These are phyloP conservation scores for Pistacia atlantica DNA, from an alignment of 345 rosid genomes.

Conservation along the genomic window DNA sequence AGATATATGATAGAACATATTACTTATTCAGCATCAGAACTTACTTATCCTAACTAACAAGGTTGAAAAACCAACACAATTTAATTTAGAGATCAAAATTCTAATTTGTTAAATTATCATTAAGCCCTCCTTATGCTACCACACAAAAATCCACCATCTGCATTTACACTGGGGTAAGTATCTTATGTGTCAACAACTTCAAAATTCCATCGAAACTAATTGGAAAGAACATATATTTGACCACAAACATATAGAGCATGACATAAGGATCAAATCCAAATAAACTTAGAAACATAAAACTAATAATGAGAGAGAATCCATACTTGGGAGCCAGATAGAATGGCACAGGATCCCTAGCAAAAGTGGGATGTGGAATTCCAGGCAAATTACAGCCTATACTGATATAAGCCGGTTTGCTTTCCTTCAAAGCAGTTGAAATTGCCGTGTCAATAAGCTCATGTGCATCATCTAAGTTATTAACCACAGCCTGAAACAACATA, in stretches of 20 bases:
- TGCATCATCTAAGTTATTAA: constrained; percentile 74
- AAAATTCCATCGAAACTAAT: constrained; percentile 1
- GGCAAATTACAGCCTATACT: constrained; percentile 72
- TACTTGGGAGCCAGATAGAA: constrained; percentile 62
- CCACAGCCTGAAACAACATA: constrained; percentile 51
- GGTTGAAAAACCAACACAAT: background rate
- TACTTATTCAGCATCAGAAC: background rate
- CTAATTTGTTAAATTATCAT: background rate
- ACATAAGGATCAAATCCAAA: background rate
- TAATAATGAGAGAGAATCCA: constrained; percentile 17
- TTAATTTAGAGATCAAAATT: background rate
- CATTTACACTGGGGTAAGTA: background rate
- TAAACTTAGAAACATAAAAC: background rate
- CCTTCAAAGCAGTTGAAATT: constrained; percentile 73
- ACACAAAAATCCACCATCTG: background rate
- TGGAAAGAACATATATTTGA: background rate
- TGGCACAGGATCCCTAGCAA: constrained; percentile 63
- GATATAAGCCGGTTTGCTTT: constrained; percentile 71
- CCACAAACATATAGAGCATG: background rate
- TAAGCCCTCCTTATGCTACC: background rate
- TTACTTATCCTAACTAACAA: background rate
- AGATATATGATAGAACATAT: no score
- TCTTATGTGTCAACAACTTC: background rate
- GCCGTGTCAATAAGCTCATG: constrained; percentile 70
- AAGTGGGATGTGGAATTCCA: constrained; percentile 66